phyloP scores from a whole-genome alignment of 352 stramenopile species.

The Phytophthora hybrid region DNA sequence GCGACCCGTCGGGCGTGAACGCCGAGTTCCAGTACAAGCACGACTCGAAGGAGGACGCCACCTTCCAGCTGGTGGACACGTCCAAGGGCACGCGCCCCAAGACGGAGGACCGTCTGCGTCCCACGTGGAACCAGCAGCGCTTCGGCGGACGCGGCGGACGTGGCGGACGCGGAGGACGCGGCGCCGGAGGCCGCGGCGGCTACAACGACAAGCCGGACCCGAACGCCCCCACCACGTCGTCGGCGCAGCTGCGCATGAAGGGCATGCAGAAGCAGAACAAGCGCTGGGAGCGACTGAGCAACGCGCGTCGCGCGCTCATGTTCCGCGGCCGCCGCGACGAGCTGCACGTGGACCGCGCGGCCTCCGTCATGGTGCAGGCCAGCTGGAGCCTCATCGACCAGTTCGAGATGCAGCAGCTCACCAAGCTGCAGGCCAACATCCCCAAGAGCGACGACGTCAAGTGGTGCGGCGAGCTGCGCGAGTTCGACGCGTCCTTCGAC shows the following conservation, averaged over 20 bases:
- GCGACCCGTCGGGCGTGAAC: constrained; percentile 89
- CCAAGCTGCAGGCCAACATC: constrained; percentile 93
- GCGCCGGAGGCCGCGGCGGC: constrained; percentile 45
- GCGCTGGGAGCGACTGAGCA: constrained; percentile 81
- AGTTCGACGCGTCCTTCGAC: constrained; percentile 96
- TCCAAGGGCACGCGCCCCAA: constrained; percentile 86
- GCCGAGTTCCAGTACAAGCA: constrained; percentile 96
- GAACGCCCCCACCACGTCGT: constrained; percentile 54
- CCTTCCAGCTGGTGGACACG: constrained; percentile 96
- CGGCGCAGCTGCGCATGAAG: constrained; percentile 82
- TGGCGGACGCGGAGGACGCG: constrained; percentile 46
- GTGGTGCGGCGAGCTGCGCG: constrained; percentile 95
- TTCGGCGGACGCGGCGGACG: constrained; percentile 67
- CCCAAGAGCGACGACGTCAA: constrained; percentile 90
- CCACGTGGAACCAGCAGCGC: constrained; percentile 89
- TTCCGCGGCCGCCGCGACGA: constrained; percentile 69
- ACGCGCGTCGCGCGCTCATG: constrained; percentile 75
- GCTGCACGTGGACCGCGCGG: constrained; percentile 81
- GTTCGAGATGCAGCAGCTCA: constrained; percentile 96
- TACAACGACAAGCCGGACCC: constrained; percentile 50
- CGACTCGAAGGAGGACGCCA: constrained; percentile 90
- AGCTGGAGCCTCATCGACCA: constrained; percentile 96
- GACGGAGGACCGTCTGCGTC: constrained; percentile 80
- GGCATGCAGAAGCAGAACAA: constrained; percentile 90
- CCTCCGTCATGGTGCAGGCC: constrained; percentile 91